Evolutionary conservation across 106 monocot species (phyloP), one percentile per base, ranked within the genome.

Genomic region (Alisma plantagoaquatica): DNA sequence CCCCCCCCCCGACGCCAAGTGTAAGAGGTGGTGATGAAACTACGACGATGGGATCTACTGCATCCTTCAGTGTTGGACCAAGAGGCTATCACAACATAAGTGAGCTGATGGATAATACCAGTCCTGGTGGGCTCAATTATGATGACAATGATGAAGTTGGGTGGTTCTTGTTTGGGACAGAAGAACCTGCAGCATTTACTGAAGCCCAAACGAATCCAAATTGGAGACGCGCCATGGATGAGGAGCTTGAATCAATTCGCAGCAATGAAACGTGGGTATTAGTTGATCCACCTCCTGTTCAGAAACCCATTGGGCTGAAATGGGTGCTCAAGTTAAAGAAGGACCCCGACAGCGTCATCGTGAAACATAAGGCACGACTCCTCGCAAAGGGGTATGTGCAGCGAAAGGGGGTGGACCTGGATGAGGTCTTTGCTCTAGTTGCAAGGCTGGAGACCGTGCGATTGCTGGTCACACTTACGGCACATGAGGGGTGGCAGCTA

Each of bases 331-430:
- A 29, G 15, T 4, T 52, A 2, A 52, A 52, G 24, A 26, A 29
- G 25, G 51, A 29, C 16, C 5, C 3, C 1, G 25, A 16, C n/a
- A 29, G 27, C 14, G 11, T 28, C 5, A 29, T 29, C 11, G 51
- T 29, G 9, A 27, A 29, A 1, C 28, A 52, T 29, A 52, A 52
- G 28, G 51, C 48, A 21, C 28, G 27, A 1, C 51, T 52, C 1
- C 28, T 52, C 2, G 51, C 28, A 27, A 52, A 52, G 27, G 27
- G 51, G n/a, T n/a, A n/a, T n/a, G n/a, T n/a, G n/a, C n/a, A n/a
- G n/a, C n/a, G n/a, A n/a, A n/a, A n/a, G 3, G 51, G 51, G 23
- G 25, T 52, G 3, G 51, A 52, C 15, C 29, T 10, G n/a, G 28
- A 27, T 10, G 51, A 52, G 24, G 28, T 29, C 2, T 52, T 52